phyloP scores from a whole-genome alignment of 495 filamentous ascomycete species.

The Viridothelium virens region DNA sequence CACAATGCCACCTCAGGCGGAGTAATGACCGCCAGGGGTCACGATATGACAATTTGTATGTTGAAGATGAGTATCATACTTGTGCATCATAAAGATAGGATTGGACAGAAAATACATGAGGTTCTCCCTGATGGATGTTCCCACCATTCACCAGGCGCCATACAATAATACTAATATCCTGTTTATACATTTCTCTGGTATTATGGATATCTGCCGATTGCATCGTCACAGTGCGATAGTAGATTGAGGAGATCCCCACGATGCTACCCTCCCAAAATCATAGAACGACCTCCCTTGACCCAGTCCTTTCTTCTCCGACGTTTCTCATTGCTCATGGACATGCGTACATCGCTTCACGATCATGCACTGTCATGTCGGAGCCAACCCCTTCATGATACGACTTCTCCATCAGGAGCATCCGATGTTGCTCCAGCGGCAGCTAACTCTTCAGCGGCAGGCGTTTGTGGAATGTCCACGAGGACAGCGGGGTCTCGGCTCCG shows the following conservation, averaged over 20 bases:
- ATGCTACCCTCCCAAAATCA: no score
- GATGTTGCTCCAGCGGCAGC: slow-evolving; percentile 17
- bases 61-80: no score
- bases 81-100: no score
- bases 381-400: background rate
- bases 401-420: background rate
- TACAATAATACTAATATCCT: background rate
- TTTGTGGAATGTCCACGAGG: slow-evolving; percentile 29
- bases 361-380: background rate
- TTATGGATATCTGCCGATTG: background rate
- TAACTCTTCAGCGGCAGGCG: slow-evolving; percentile 29
- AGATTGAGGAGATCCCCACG: no score
- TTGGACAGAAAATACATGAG: no score
- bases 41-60: no score
- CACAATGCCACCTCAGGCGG: background rate
- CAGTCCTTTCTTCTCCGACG: no score
- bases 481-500: slow-evolving; percentile 30
- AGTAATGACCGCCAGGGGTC: background rate
- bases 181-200: background rate
- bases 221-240: no score
- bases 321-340: no score
- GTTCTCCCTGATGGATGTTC: background rate
- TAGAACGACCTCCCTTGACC: no score
- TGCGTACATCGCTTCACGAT: no score
- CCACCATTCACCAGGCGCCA: background rate